phyloP scores from a whole-genome alignment of 2,329 filamentous ascomycete species.

The Emergomyces orientalis region DNA sequence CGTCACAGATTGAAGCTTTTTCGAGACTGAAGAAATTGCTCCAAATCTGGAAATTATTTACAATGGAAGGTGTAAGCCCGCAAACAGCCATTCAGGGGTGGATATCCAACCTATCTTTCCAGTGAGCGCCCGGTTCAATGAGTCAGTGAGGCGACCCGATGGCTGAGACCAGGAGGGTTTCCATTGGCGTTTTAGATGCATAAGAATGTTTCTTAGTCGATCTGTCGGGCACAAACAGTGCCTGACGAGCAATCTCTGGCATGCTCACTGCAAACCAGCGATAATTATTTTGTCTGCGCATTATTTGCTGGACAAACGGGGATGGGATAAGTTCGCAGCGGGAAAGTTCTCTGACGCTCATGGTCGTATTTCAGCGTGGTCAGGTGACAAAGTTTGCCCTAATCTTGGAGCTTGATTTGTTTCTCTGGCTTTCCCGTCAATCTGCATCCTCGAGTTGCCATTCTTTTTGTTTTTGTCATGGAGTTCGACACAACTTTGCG shows the following conservation, averaged over 20 bases:
- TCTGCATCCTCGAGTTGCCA: too few species aligned
- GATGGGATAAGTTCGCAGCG: too few species aligned
- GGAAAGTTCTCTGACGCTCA: too few species aligned
- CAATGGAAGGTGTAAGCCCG: neutral
- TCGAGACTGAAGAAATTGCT: neutral
- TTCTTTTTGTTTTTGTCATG: too few species aligned
- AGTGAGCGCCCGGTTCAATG: neutral
- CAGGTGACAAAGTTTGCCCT: neutral
- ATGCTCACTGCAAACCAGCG: neutral
- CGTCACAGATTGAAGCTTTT: neutral
- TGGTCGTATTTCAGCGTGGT: neutral
- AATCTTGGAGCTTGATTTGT: too few species aligned
- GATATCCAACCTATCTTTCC: neutral
- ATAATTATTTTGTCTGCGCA: too few species aligned
- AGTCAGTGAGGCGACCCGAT: neutral
- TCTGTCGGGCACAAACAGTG: constrained; percentile 1
- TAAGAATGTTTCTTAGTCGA: neutral
- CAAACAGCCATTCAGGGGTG: neutral
- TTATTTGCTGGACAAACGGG: neutral
- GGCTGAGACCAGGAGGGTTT: neutral
- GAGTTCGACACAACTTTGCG: too few species aligned
- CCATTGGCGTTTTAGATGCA: neutral
- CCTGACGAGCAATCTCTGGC: neutral
- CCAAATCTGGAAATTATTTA: neutral
- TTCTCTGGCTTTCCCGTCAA: too few species aligned